Percentiles rank a stretch among this genome's conserved stretches.
Evolutionary conservation across 139 green algal species (phyloP).

Genomic region (Zygnema circumcarinatum): DNA sequence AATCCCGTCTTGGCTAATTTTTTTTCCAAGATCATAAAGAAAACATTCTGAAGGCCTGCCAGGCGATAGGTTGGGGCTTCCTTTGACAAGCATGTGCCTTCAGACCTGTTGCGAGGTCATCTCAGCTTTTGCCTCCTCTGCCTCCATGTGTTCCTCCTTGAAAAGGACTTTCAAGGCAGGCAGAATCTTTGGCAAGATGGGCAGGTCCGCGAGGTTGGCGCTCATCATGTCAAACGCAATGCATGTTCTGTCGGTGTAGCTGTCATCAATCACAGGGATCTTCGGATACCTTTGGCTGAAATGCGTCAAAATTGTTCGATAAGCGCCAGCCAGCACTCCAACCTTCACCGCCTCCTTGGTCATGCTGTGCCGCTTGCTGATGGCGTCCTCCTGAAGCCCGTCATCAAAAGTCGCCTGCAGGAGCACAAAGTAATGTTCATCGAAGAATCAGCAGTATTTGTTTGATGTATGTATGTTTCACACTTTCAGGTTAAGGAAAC

Average conservation of each 20-base stretch:
- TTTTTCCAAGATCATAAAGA: too few relatives aligned
- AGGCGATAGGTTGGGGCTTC: too few relatives aligned
- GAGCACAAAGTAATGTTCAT: background rate
- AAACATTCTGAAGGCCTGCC: too few relatives aligned
- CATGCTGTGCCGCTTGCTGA: conserved; percentile 88
- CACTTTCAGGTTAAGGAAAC: too few relatives aligned
- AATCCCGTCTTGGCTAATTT: too few relatives aligned
- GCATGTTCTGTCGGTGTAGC: conserved; percentile 63
- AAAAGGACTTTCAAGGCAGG: conserved; percentile 73
- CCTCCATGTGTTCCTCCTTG: conserved; percentile 62
- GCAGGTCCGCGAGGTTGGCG: conserved; percentile 81
- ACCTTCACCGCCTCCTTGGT: conserved; percentile 82
- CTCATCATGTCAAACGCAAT: conserved; percentile 97
- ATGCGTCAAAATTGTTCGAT: conserved; percentile 94
- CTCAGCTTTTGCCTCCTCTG: conserved; percentile 56
- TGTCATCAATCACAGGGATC: conserved; percentile 61
- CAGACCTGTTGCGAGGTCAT: too few relatives aligned
- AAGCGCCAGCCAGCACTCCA: conserved; percentile 75
- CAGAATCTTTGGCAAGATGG: conserved; percentile 69
- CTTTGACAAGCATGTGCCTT: too few relatives aligned
- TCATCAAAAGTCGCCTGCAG: conserved; percentile 92
- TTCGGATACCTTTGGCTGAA: conserved; percentile 87
- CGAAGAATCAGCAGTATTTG: too few relatives aligned
- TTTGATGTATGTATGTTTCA: too few relatives aligned
- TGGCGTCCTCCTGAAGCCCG: conserved; percentile 80